Percentiles rank a stretch among this genome's conserved stretches.
phyloP scores from a whole-genome alignment of 805 yeast genomes.

The Candida hispaniensis region DNA sequence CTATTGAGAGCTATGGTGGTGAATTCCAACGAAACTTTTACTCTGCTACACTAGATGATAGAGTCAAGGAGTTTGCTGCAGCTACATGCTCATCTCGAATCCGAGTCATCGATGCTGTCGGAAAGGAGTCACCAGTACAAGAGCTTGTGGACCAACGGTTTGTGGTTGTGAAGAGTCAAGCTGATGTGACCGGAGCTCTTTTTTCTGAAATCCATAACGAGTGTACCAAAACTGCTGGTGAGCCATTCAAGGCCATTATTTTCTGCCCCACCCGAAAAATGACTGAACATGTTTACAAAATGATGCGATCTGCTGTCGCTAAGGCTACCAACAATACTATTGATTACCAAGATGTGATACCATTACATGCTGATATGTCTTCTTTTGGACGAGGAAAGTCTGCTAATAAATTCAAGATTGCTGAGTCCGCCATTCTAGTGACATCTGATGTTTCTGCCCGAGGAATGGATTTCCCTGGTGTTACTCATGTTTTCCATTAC shows the following conservation, averaged over 20 bases:
- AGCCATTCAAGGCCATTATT: slow-evolving; percentile 62
- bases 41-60: slow-evolving; percentile 76
- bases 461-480: slow-evolving; percentile 90
- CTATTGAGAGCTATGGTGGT: slow-evolving; percentile 32
- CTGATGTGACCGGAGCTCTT: slow-evolving; percentile 48
- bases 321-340: slow-evolving; percentile 11
- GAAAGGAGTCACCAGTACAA: slow-evolving; percentile 65
- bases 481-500: slow-evolving; percentile 73
- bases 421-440: slow-evolving; percentile 48
- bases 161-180: slow-evolving; percentile 43
- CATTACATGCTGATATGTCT: slow-evolving; percentile 62
- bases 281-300: slow-evolving; percentile 45
- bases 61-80: slow-evolving; percentile 56
- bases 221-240: slow-evolving; percentile 26
- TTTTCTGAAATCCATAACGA: slow-evolving; percentile 38
- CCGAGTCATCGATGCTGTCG: slow-evolving; percentile 55
- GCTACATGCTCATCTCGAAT: slow-evolving; percentile 31
- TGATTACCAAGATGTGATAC: slow-evolving; percentile 16
- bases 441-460: slow-evolving; percentile 93
- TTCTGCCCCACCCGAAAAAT: slow-evolving; percentile 70
- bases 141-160: slow-evolving; percentile 65
- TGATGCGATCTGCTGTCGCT: slow-evolving; percentile 27
- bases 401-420: slow-evolving; percentile 43
- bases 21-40: slow-evolving; percentile 57
- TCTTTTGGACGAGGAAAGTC: slow-evolving; percentile 57